These are phyloP conservation scores for Magnaporthiopsis rhizophila DNA, from an alignment of 2,329 filamentous ascomycete species.

Conservation along the genomic window DNA sequence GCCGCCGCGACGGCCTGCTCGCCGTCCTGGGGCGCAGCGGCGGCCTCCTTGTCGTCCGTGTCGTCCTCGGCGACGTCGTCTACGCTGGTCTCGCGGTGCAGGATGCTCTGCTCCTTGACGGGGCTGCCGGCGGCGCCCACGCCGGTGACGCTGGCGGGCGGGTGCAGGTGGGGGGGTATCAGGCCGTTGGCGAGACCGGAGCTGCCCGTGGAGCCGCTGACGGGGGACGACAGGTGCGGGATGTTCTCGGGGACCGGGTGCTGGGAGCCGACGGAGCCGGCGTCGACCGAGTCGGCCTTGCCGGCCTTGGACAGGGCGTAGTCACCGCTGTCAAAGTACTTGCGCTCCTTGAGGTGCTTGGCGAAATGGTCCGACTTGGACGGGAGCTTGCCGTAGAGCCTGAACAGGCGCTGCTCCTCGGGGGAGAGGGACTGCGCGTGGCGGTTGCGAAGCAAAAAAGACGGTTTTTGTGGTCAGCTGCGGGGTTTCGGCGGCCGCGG, in stretches of 20 bases:
- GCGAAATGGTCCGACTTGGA: constrained; percentile 93
- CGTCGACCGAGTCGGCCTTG: constrained; percentile 89
- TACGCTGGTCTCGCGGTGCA: constrained; percentile 73
- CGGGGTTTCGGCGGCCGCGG: background rate
- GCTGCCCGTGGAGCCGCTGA: constrained; percentile 32
- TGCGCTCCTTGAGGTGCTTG: constrained; percentile 98
- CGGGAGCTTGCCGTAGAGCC: constrained; percentile 94
- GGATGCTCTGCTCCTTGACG: constrained; percentile 81
- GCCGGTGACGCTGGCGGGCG: constrained; percentile 25
- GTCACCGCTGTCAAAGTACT: constrained; percentile 96
- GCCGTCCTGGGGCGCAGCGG: constrained; percentile 5
- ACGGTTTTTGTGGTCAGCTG: background rate
- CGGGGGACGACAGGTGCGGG: constrained; percentile 71
- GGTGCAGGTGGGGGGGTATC: constrained; percentile 13
- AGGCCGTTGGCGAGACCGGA: constrained; percentile 19
- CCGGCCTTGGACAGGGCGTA: constrained; percentile 96
- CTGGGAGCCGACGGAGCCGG: constrained; percentile 87
- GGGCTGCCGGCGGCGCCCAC: constrained; percentile 55
- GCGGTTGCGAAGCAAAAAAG: too few species aligned
- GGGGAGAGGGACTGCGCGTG: constrained; percentile 68
- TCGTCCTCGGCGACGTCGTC: constrained; percentile 36
- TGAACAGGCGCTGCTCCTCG: constrained; percentile 94
- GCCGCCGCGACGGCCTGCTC: background rate
- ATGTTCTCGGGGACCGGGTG: constrained; percentile 95
- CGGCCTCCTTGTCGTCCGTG: constrained; percentile 8